Percentiles rank a stretch among this genome's conserved stretches.
These are phyloP conservation scores for Tothia fuscella DNA, from an alignment of 2,329 filamentous ascomycete genomes.

Conservation along the genomic window DNA sequence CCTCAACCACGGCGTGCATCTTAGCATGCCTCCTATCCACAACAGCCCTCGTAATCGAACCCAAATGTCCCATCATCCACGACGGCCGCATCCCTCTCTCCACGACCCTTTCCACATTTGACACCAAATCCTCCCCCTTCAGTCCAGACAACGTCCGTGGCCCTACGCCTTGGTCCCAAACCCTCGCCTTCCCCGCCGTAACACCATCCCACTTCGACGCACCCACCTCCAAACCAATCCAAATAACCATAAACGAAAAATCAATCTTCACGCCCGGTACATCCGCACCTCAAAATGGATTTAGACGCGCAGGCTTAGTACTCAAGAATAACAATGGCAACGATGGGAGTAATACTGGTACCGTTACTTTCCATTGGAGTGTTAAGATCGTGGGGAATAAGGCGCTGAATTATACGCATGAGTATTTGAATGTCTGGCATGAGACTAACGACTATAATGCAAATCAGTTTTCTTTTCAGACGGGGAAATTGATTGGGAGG, in stretches of 20 bases:
- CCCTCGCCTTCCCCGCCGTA: conserved; percentile 36
- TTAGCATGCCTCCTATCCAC: too few species aligned
- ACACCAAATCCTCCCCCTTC: conserved; percentile 31
- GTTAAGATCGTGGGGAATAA: neutral
- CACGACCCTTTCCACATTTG: conserved; percentile 19
- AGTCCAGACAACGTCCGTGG: conserved; percentile 43
- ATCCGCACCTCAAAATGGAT: conserved; percentile 42
- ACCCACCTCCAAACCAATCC: conserved; percentile 32
- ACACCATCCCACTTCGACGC: conserved; percentile 36
- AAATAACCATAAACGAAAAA: conserved; percentile 44
- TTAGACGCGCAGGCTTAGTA: conserved; percentile 47
- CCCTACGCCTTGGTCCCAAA: conserved; percentile 38
- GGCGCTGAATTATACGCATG: neutral
- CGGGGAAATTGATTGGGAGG: neutral
- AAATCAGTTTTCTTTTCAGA: neutral
- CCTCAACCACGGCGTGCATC: too few species aligned
- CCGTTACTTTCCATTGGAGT: conserved; percentile 52
- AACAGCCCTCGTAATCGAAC: too few species aligned
- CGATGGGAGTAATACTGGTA: conserved; percentile 39
- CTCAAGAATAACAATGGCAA: conserved; percentile 36
- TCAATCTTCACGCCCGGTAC: conserved; percentile 35
- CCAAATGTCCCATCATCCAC: conserved; percentile 25
- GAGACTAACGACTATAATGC: neutral
- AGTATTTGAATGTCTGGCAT: neutral
- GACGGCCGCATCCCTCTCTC: conserved; percentile 23